Evolutionary conservation across 2,329 filamentous ascomycete genomes (phyloP), one percentile per base, ranked within the genome.

Genomic region (Ophiosphaerella narmari): DNA sequence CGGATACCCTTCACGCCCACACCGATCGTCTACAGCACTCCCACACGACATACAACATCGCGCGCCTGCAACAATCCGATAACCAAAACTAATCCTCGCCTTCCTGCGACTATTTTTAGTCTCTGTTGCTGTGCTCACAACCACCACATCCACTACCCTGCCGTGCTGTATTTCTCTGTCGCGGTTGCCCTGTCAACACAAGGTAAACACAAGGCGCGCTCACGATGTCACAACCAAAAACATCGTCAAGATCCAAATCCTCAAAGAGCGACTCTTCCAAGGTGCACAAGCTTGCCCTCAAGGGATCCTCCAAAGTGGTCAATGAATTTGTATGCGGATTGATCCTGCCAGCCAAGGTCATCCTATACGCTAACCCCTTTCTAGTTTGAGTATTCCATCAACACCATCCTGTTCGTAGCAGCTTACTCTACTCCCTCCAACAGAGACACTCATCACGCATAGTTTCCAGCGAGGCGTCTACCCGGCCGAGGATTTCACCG

Each of bases 331-430:
- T 96, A 79, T 74, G 89, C 82, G 31, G 16, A 34, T 39, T 29
- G 31, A 12, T 21, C 18, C 12, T 13, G 14, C 26, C n/a, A 31
- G 8, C 5, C 12, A 32, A 31, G 32, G n/a, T 1, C 14, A 21
- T 39, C 26, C 31, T 31, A 14, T 31, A 37, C 45, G 44, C 58
- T 63, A 43, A 70, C 51, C 42, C 54, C 43, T 29, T 29, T 7
- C 26, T 65, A 89, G 85, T 99, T 99, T 71, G 91, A 99, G 80
- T 99, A 96, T 75, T 97, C 91, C 1, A 97, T 97, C 71, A 94
- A 99, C 70, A 95, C 92, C 0, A 97, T 99, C 51, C 81, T 99
- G 86, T 94, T 82, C 66, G 84, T 65, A 32, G 18, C 7, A 16
- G 9, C 7, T 13, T 8, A 2, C 18, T n/a, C 5, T 11, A 26